Evolutionary conservation across 495 filamentous ascomycete species (phyloP), one percentile per base, ranked within the genome.

Genomic region (Saxophila tyrrhenica): DNA sequence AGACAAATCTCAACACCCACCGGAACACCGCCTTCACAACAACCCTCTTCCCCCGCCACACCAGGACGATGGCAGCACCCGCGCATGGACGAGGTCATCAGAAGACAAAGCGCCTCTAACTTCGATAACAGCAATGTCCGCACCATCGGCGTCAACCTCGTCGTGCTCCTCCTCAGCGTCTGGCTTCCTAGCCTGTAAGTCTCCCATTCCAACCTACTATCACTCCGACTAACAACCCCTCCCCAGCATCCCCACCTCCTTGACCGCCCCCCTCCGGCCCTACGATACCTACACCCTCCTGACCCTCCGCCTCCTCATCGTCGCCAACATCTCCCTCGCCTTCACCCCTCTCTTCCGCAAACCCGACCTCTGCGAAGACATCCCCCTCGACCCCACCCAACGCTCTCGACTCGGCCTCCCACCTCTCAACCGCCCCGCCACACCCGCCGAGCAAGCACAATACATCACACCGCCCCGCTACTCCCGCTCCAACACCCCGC

Each of bases 381-480:
- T 98, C 47, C 81, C 92, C 56, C 76, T 98, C 50, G 96, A 89
- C 3, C 88, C 92, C 21, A 82, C 83, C 13, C 92, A 98, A 68
- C 85, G 92, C 39, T 74, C 79, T 50, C 78, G 95, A 17, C 76
- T 98, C 19, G 89, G 90, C 11, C 80, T 98, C 10, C 78, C 85
- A 49, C 86, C 88, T 5, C 82, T 76, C 1, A 70, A 71, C 2
- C 71, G 74, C n/a, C 77, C 85, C 2, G 70, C 76, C 2, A 89
- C 87, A 0, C 82, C 86, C 0, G 73, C 70, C 43, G 76, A 74
- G 38, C 71, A 71, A 45, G 75, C 72, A 32, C 75, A 77, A 13
- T 91, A 84, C 67, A 77, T 84, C 62, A 96, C 91, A 0, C 92
- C 92, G 1, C 92, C 92, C 2, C 80, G 86, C 51, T 97, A 95